Percentiles rank a stretch among this genome's conserved stretches.
These are phyloP conservation scores for Acanthamoeba royreba DNA, from an alignment of 208 protist species.

Conservation along the genomic window DNA sequence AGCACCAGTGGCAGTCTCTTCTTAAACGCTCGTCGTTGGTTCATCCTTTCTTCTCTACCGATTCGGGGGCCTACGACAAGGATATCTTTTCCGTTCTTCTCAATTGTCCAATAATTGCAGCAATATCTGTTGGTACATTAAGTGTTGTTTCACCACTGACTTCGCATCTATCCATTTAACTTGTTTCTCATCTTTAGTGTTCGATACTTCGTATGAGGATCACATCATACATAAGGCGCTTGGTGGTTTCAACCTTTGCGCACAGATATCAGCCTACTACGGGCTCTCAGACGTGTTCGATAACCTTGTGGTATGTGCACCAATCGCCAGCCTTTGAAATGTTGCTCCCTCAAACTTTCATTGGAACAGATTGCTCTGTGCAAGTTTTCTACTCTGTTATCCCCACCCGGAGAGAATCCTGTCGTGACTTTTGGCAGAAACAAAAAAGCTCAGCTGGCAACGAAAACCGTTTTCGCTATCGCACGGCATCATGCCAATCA, in stretches of 20 bases:
- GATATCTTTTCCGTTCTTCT: slow-evolving; percentile 45
- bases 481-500: slow-evolving; percentile 67
- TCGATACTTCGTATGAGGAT: slow-evolving; percentile 74
- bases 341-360: neutral
- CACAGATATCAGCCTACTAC: slow-evolving; percentile 71
- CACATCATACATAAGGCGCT: slow-evolving; percentile 60
- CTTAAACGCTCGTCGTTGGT: neutral
- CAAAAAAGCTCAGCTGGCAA: slow-evolving; percentile 70
- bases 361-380: slow-evolving; percentile 60
- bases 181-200: slow-evolving; percentile 46
- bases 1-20: neutral
- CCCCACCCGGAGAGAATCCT: neutral
- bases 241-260: slow-evolving; percentile 72
- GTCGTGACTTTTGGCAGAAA: slow-evolving; percentile 68
- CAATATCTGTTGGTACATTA: slow-evolving; percentile 59
- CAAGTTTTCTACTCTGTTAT: slow-evolving; percentile 66
- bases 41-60: neutral
- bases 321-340: neutral
- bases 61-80: neutral
- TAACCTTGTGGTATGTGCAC: slow-evolving; percentile 72
- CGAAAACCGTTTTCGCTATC: slow-evolving; percentile 64
- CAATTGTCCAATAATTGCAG: slow-evolving; percentile 63
- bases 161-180: neutral
- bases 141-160: neutral
- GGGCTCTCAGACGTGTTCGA: slow-evolving; percentile 75